A percentile compares a stretch with the other conserved stretches of the same genome.
Conservation (phyloP, 345 rosid species). For the Boechera divaricarpa region DNA sequence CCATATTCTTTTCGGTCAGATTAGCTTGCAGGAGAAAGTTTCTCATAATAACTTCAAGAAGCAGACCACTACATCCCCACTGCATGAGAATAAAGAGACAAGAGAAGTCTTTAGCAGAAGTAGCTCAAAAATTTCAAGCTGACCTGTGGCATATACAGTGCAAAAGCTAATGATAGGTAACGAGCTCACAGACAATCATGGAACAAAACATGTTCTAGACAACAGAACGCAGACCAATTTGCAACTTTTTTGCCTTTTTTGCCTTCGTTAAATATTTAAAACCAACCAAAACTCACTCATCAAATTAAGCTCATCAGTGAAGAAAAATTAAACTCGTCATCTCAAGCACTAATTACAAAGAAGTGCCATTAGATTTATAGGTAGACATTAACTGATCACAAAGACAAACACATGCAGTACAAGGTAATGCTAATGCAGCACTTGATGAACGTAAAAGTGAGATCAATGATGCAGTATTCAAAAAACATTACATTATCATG, state of each 20-base stretch:
- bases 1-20: conserved; percentile 53
- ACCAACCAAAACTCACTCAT: conserved; percentile 13
- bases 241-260: not conserved
- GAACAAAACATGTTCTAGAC: conserved; percentile 19
- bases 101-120: conserved; percentile 35
- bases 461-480: conserved; percentile 20
- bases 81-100: conserved; percentile 48
- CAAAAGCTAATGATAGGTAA: conserved; percentile 23
- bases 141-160: conserved; percentile 18
- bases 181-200: conserved; percentile 20
- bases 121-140: conserved; percentile 14
- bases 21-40: conserved; percentile 54
- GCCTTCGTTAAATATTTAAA: conserved; percentile 14
- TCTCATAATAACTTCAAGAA: conserved; percentile 70
- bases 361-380: conserved; percentile 7
- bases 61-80: conserved; percentile 90
- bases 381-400: conserved; percentile 17
- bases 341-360: conserved; percentile 15
- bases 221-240: not conserved
- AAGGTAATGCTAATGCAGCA: conserved; percentile 24
- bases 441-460: conserved; percentile 10
- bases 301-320: conserved; percentile 14
- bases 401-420: conserved; percentile 13
- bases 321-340: not conserved
- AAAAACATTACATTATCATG: conserved; percentile 20